Conservation (phyloP, 805 yeast genomes). For the Blastobotrys peoriensis region DNA sequence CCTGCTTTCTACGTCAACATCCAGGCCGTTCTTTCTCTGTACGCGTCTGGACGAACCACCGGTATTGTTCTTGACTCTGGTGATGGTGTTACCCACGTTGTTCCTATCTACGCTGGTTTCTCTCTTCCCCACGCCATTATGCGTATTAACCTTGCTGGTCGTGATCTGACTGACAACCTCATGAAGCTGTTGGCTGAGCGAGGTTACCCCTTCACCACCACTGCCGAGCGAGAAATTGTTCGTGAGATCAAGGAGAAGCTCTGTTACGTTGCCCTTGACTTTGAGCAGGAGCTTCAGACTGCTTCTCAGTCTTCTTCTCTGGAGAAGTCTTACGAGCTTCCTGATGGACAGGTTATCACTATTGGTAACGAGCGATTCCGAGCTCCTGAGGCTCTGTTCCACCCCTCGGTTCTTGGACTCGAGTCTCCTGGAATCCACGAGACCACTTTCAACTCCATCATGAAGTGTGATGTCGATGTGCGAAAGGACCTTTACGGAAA, state of each 20-base stretch:
- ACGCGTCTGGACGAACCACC: slow-evolving; percentile 99
- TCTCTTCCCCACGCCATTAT: slow-evolving; percentile 97
- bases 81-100: slow-evolving; percentile 99
- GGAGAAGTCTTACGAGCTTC: slow-evolving; percentile 98
- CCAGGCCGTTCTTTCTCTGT: slow-evolving; percentile 96
- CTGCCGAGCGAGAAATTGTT: slow-evolving; percentile 97
- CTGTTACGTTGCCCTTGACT: slow-evolving; percentile 98
- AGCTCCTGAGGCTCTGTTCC: slow-evolving; percentile 99
- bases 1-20: slow-evolving; percentile 99
- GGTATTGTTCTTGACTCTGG: slow-evolving; percentile 99
- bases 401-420: slow-evolving; percentile 83
- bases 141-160: slow-evolving; percentile 99
- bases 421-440: slow-evolving; percentile 99
- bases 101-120: slow-evolving; percentile 99
- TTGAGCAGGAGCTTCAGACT: slow-evolving; percentile 99
- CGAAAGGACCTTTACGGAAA: slow-evolving; percentile 98
- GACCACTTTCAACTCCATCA: slow-evolving; percentile 90
- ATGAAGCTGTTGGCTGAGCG: slow-evolving; percentile 98
- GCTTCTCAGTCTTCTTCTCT: slow-evolving; percentile 97
- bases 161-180: slow-evolving; percentile 98
- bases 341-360: slow-evolving; percentile 99
- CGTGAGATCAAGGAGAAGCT: slow-evolving; percentile 96
- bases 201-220: slow-evolving; percentile 97
- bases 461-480: slow-evolving; percentile 98
- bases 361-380: slow-evolving; percentile 99